Conservation (phyloP, 495 filamentous ascomycete species). For the Penicillium macrosclerotiorum region DNA sequence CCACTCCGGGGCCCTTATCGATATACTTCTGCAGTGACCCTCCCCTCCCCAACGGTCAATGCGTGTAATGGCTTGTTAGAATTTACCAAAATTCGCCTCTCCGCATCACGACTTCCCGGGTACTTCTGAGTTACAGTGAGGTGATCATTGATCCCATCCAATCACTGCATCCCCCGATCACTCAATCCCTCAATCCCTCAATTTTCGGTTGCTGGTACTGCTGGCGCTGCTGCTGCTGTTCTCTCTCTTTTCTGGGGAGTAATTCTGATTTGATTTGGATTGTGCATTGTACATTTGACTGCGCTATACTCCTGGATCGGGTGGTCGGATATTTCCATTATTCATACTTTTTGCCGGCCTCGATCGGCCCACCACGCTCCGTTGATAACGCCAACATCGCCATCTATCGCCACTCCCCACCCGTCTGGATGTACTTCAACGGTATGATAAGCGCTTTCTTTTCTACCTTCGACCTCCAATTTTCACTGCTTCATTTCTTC, state of each 20-base stretch:
- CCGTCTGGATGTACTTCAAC: conserved; percentile 9
- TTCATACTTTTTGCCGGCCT: background rate
- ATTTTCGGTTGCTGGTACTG: conserved; percentile 2
- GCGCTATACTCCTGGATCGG: too few species aligned
- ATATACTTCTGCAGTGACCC: too few species aligned
- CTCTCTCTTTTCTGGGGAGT: background rate
- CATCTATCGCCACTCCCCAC: conserved; percentile 9
- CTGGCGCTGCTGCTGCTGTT: conserved; percentile 1
- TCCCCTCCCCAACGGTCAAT: conserved; percentile 26
- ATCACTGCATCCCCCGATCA: conserved; percentile 17
- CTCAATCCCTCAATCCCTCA: background rate
- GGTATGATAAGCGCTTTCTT: conserved; percentile 22
- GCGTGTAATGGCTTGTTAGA: conserved; percentile 22
- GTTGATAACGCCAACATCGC: conserved; percentile 4
- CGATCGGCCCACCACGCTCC: conserved; percentile 11
- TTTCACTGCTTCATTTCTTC: conserved; percentile 2
- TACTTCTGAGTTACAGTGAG: conserved; percentile 27
- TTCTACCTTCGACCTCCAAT: background rate
- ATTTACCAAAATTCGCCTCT: conserved; percentile 17
- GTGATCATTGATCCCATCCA: conserved; percentile 19
- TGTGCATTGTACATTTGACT: conserved; percentile 10
- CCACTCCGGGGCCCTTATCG: too few species aligned
- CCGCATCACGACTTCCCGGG: conserved; percentile 17
- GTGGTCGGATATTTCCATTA: too few species aligned
- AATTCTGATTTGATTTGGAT: conserved; percentile 4